Base-by-base conservation (phyloP, 2,329 filamentous ascomycete species). In the Talaromyces marneffei region DNA sequence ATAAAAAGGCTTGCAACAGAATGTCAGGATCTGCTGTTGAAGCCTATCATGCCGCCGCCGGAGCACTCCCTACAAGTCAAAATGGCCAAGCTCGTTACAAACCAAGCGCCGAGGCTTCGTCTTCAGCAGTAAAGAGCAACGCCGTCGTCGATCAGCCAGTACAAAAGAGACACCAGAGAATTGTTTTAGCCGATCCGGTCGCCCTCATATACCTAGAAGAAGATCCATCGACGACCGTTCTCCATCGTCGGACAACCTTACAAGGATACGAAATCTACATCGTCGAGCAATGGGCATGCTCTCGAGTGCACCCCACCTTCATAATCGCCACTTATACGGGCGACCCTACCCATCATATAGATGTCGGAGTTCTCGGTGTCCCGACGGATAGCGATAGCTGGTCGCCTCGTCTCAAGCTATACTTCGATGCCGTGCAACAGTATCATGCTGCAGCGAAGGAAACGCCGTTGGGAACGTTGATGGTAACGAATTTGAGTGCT, bases 201-300 rank as follows among this genome's bases (percentile, higher is more conserved):
- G 87, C 86, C 14, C 85, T 88, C 66, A 82, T 77, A 64, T 96
- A 93, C 71, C 85, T 99, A 23, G 90, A 96, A 78, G 90, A 95
- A 71, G 94, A 97, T 66, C 80, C 86, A 1, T 85, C 84, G 4
- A 92, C 91, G 3, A 82, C 81, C 2, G 86, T 96, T 7, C 80
- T 96, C 65, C 85, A 92, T 67, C 87, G 88, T 58, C 85, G 86
- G 60, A 82, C 83, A 55, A 79, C 83, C 55, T 82, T 99, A 5
- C 79, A 84, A 63, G 93, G 93, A 66, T 97, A 97, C 76, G 92
- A 97, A 74, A 82, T 93, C 64, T 97, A 97, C 75, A 78, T 97
- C 16, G 91, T 97, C 66, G 94, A 97, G 74, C 94, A 99, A 80
- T 99, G 94, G 94, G 91, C 91, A 5, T 97, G 92, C 75, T 97